Percentiles rank a stretch among this genome's conserved stretches.
Evolutionary conservation across 805 yeast species (phyloP).

Genomic region (Wickerhamiella azymoides): DNA sequence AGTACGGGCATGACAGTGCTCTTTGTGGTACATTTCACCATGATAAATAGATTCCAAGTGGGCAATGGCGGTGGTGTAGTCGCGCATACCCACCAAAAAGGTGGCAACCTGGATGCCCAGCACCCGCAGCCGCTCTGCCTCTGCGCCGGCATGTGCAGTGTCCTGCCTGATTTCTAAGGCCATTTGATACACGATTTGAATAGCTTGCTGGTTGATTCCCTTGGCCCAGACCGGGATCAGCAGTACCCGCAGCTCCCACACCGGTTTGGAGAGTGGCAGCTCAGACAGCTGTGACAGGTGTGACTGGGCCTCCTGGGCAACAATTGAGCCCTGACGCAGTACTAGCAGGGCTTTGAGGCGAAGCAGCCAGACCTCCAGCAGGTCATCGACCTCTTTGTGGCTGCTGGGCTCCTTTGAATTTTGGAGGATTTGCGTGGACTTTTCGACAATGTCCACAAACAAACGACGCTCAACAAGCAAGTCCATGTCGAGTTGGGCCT

Average conservation of each 20-base stretch:
- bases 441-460: conserved; percentile 20
- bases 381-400: conserved; percentile 8
- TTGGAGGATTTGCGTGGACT: conserved; percentile 14
- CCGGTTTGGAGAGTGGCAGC: conserved; percentile 16
- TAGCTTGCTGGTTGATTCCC: conserved; percentile 25
- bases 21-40: conserved; percentile 5
- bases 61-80: conserved; percentile 23
- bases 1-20: not conserved
- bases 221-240: conserved; percentile 22
- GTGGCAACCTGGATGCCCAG: conserved; percentile 25
- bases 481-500: conserved; percentile 2
- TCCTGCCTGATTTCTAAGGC: conserved; percentile 25
- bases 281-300: conserved; percentile 20
- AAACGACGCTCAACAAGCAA: conserved; percentile 17
- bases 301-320: conserved; percentile 24
- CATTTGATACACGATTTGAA: conserved; percentile 23
- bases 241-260: conserved; percentile 26
- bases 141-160: conserved; percentile 4
- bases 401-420: conserved; percentile 9
- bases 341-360: conserved; percentile 21
- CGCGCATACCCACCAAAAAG: conserved; percentile 23
- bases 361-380: conserved; percentile 21
- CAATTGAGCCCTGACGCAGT: conserved; percentile 18
- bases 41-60: conserved; percentile 18
- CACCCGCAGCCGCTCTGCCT: conserved; percentile 15